Conservation (phyloP, 2,329 filamentous ascomycete species). For the Botrytis deweyae region DNA sequence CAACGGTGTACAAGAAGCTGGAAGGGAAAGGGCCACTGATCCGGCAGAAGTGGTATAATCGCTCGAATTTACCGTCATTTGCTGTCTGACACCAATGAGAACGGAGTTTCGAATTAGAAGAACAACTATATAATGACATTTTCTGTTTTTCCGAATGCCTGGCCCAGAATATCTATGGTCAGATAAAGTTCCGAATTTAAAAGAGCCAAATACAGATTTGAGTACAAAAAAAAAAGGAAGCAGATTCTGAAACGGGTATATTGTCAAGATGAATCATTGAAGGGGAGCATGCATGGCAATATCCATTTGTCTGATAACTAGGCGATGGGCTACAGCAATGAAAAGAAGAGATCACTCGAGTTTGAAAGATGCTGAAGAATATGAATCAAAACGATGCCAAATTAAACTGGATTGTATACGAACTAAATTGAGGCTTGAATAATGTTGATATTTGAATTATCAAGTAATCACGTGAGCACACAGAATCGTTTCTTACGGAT, state of each 20-base stretch:
- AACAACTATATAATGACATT: neutral
- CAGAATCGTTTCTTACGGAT: neutral
- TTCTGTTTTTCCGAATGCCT: neutral
- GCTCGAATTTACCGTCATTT: neutral
- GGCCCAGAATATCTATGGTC: neutral
- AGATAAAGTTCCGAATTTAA: neutral
- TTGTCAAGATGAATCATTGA: neutral
- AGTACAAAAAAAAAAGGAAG: neutral
- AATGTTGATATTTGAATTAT: too few species aligned
- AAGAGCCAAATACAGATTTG: neutral
- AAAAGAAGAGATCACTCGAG: neutral
- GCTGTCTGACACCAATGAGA: neutral
- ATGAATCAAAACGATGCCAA: neutral
- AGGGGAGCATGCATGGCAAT: neutral
- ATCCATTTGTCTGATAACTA: neutral
- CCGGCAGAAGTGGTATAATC: neutral
- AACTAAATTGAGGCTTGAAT: neutral
- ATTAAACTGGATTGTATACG: neutral
- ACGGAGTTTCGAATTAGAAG: neutral
- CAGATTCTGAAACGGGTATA: neutral
- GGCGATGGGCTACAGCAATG: neutral
- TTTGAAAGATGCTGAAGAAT: accelerated
- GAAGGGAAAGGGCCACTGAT: neutral
- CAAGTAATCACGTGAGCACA: neutral
- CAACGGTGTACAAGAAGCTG: neutral